Evolutionary conservation across 768 basidiomycete genomes (phyloP), one percentile per base, ranked within the genome.

Genomic region (Lactarius akahatsu): DNA sequence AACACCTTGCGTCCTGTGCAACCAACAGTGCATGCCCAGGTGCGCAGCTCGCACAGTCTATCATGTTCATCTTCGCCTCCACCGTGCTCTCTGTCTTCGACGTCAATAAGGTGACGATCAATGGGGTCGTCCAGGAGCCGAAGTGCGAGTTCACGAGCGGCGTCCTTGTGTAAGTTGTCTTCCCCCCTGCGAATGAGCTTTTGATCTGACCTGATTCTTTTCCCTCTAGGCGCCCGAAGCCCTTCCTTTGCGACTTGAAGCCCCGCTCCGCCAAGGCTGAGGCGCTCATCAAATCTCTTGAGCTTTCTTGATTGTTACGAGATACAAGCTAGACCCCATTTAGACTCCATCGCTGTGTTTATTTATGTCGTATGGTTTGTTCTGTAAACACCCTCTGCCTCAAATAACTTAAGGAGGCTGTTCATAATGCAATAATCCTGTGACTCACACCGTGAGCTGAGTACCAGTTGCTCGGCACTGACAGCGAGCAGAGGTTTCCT

Each of bases 241-340:
- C 73, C 9, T 74, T 74, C 63, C 38, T 67, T 47, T 68, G 70
- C 62, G 30, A 23, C 4, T 61, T 74, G n/a, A 67, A 64, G 62
- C 73, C 73, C 6, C 69, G 73, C 18, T 67, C 66, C 43, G 50
- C 64, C 55, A 65, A 66, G 16, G 60, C 72, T 1, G 67, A 70
- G 54, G 54, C 59, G n/a, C 65, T 71, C 30, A 54, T 72, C 40
- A 30, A 52, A 16, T 52, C 67, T 7, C 50, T 69, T 13, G 68
- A 69, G 50, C 4, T 26, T 13, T 26, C 26, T 23, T 47, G 10
- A 47, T n/a, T 47, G 45, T 23, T 9, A 5, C 11, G 10, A 47
- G 45, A 26, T 8, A n/a, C 23, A 3, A 50, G 0, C 10, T 50
- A 50, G 47, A 23, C 13, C 38, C 38, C 38, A 40, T 26, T 13